Evolutionary conservation across 1,284 basidiomycete genomes (phyloP).

Genomic region (Laetiporus sulphureus): DNA sequence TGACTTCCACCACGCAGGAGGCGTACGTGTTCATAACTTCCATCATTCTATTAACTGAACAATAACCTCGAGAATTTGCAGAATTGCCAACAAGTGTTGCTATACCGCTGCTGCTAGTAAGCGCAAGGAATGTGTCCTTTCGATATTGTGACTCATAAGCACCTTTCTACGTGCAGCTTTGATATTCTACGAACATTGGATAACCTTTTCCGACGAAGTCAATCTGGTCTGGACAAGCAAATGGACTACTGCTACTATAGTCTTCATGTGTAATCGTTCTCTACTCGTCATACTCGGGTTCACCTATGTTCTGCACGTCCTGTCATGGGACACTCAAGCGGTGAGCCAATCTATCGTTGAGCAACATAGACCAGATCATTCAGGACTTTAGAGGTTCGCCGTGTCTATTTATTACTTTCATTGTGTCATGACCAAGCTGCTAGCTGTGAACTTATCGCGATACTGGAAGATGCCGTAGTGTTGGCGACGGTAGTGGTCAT

Average conservation of each 20-base stretch:
- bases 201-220: background rate
- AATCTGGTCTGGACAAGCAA: background rate
- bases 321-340: background rate
- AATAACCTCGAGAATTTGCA: background rate
- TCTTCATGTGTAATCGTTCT: background rate
- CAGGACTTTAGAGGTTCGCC: background rate
- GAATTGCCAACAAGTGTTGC: background rate
- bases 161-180: background rate
- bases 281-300: background rate
- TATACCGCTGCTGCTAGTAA: background rate
- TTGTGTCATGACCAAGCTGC: background rate
- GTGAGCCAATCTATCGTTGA: too few relatives aligned
- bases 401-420: background rate
- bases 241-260: background rate
- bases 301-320: background rate
- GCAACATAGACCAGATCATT: background rate
- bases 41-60: background rate
- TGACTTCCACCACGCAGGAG: background rate
- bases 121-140: too few relatives aligned
- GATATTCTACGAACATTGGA: background rate
- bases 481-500: background rate
- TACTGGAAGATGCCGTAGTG: background rate
- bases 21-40: background rate
- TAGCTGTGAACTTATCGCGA: background rate
- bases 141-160: background rate